Base-by-base conservation (phyloP, 2,329 filamentous ascomycete genomes). In the Cytospora mali region DNA sequence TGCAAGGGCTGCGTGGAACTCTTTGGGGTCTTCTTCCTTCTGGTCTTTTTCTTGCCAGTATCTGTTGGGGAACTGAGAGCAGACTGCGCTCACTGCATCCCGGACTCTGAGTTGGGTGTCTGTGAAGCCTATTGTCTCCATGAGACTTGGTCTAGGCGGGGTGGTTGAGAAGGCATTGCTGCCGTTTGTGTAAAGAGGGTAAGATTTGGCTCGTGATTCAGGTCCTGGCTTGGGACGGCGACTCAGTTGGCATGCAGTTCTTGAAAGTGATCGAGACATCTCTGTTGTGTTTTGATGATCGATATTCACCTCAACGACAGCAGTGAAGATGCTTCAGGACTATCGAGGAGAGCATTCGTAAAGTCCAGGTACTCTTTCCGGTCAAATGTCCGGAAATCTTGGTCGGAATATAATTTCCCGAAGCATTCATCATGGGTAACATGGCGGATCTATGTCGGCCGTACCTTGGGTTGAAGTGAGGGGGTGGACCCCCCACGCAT, bases 1-100 rank as follows among this genome's bases (percentile, higher is more conserved):
- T 9, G 91, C 88, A 10, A 95, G 75, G 0, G 89, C 89, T 0
- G 88, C 84, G 72, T 95, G 91, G 48, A 96, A 87, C 39, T 92
- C 90, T 56, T 84, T 82, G 0, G 91, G 92, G 72, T 94, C 90
- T 63, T 84, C 79, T 66, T 87, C 88, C 6, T 81, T 81, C 66
- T 91, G 84, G 71, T 95, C 91, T 66, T 80, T 88, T 58, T 89
- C 83, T 68, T 87, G 87, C 91, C 90, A 94, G 75, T 93, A 94
- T 13, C 85, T 82, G 68, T 91, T 88, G 18, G 89, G 85, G 66
- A 91, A 94, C 11, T 85, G 80, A 1, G 86, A 78, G 73, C 90
- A 93, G 28, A 93, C 80, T 27, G 88, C 85, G 3, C 79, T 75
- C 23, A 93, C 82, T 0, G 89, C 87, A 64, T 92, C 88, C 39